Base-by-base conservation (phyloP, 208 protist species). In the Crithidia brevicula region DNA sequence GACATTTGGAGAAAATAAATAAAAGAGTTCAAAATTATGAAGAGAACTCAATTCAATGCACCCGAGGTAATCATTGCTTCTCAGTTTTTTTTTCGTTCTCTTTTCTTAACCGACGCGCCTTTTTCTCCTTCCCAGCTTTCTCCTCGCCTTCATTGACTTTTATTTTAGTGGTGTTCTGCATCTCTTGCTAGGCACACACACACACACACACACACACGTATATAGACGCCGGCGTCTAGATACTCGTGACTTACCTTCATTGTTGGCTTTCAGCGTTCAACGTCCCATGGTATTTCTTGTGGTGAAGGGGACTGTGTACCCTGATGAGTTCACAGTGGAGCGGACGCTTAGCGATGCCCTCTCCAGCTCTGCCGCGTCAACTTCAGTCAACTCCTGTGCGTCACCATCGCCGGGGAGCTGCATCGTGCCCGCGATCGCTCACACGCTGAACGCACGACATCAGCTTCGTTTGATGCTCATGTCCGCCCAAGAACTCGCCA, bases 231-330 rank as follows among this genome's bases (percentile, higher is more conserved):
- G n/a, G n/a, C n/a, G n/a, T n/a, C n/a, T n/a, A n/a, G n/a, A n/a
- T n/a, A n/a, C 18, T 56, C 22, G 10, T 56, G 28, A 28, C 18
- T 22, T 18, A 22, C 15, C n/a, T 31, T 53, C 22, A 45, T 53
- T 43, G 28, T 42, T 36, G 31, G 4, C 36, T 25, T 43, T 18
- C 47, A 31, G 34, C 15, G 31, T 28, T 20, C 6, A 8, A 18
- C 20, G 3, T 11, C 10, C 28, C 10, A 96, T 96, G 90, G 90
- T 96, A 10, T 42, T 88, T 4, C 65, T 96, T 1, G 59, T 82
- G 0, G 90, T 96, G 42, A 96, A 96, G 64, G 90, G 90, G 1
- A 92, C 90, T 10, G 81, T 72, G 40, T 96, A 85, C 63, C 81
- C 87, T 1, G 90, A 93, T 36, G 82, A 90, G 72, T 96, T 96